Evolutionary conservation across 352 stramenopile species (phyloP).

Genomic region (Phytophthora sp.): DNA sequence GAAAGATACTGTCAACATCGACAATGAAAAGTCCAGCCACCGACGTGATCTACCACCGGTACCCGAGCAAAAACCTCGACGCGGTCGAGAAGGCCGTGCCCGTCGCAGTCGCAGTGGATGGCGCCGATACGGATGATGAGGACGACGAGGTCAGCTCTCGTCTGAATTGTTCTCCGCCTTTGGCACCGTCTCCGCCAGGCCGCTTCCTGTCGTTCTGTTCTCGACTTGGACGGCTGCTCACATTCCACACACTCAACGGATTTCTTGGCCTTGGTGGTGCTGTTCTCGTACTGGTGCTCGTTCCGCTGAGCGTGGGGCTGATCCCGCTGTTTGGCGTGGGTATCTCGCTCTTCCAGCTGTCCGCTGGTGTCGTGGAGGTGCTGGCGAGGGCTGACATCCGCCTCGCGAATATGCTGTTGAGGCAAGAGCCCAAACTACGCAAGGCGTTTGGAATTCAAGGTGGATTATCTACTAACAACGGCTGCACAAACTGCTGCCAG

Average conservation of each 20-base stretch:
- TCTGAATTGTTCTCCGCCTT: neutral
- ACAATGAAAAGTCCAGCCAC: slow-evolving; percentile 29
- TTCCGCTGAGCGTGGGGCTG: slow-evolving; percentile 37
- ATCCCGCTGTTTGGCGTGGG: slow-evolving; percentile 34
- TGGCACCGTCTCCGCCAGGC: neutral
- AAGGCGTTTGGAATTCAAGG: slow-evolving; percentile 33
- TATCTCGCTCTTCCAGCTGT: slow-evolving; percentile 38
- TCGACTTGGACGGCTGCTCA: slow-evolving; percentile 14
- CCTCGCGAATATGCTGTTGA: slow-evolving; percentile 36
- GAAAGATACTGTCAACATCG: slow-evolving; percentile 1
- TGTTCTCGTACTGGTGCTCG: slow-evolving; percentile 32
- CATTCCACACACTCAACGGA: slow-evolving; percentile 38
- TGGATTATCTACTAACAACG: slow-evolving; percentile 34
- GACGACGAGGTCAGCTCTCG: neutral
- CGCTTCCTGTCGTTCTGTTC: slow-evolving; percentile 4
- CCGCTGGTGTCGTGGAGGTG: slow-evolving; percentile 26
- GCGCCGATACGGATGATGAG: neutral
- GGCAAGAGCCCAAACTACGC: slow-evolving; percentile 12
- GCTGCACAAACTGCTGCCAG: slow-evolving; percentile 15
- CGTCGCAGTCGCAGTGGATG: slow-evolving; percentile 20
- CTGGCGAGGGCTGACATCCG: slow-evolving; percentile 26
- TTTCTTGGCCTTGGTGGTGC: slow-evolving; percentile 29
- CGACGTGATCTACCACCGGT: slow-evolving; percentile 42
- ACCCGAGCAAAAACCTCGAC: slow-evolving; percentile 29
- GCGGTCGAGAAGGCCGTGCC: slow-evolving; percentile 28